Evolutionary conservation across 768 basidiomycete species (phyloP).

Genomic region (Boletus fagicola): DNA sequence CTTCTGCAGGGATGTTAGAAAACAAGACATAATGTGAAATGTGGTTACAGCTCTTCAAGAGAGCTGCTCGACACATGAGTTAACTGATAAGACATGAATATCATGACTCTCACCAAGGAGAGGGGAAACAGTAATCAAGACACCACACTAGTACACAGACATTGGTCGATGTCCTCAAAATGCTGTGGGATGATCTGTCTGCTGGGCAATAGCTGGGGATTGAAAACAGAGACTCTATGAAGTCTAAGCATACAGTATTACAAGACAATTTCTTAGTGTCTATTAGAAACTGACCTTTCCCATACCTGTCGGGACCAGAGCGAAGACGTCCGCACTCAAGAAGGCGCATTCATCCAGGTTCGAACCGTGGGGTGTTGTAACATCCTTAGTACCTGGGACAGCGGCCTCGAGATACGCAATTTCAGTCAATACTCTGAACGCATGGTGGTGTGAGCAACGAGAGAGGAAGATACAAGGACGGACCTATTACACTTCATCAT

Average conservation of each 20-base stretch:
- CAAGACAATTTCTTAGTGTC: neutral
- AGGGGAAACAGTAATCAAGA: constrained; percentile 77
- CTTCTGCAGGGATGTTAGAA: too few species aligned
- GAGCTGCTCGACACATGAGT: too few species aligned
- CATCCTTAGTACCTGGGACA: too few species aligned
- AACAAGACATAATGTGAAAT: constrained; percentile 23
- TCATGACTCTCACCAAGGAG: too few species aligned
- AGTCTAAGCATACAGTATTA: neutral
- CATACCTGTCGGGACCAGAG: constrained; percentile 86
- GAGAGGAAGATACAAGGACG: too few species aligned
- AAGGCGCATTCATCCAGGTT: neutral
- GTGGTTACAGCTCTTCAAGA: too few species aligned
- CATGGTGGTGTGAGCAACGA: too few species aligned
- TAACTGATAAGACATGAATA: too few species aligned
- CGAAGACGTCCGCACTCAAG: constrained; percentile 69
- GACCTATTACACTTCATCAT: too few species aligned
- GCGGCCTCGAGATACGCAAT: constrained; percentile 52
- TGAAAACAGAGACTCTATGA: constrained; percentile 81
- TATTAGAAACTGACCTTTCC: constrained; percentile 58
- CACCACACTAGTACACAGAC: constrained; percentile 47
- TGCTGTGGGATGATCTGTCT: constrained; percentile 15
- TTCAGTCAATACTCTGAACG: too few species aligned
- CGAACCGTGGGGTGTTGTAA: neutral
- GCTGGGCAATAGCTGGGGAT: constrained; percentile 65
- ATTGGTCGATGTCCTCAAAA: neutral